Base-by-base conservation (phyloP, 2,329 filamentous ascomycete genomes). In the Purpureocillium lavendulum region DNA sequence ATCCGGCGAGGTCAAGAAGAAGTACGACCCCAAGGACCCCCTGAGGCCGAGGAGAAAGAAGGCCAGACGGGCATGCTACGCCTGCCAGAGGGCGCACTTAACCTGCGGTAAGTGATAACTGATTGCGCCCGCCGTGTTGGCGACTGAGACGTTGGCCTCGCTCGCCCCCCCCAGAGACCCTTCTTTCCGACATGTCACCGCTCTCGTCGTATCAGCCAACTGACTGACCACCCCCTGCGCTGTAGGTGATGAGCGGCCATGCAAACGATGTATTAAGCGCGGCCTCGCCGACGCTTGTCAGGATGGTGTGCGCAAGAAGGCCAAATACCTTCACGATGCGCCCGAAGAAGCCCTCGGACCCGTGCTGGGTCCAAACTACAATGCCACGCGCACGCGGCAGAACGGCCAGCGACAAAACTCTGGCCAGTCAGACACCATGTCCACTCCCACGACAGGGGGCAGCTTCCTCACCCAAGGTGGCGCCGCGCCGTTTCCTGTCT, bases 321-420 rank as follows among this genome's bases (percentile, higher is more conserved):
- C 92, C 38, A 98, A 98, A 62, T 98, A 98, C 61, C 84, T 98
- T 41, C 89, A 97, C 57, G 92, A 97, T 71, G 88, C 90, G 18
- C 89, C 90, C 29, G 80, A 87, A 38, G 88, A 94, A 59, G 88
- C 88, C 34, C 71, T 96, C 45, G 77, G 90, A 57, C 87, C 89
- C n/a, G 87, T 92, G 32, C 73, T 92, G 35, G 81, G 82, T 5
- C 78, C 81, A 24, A 80, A 73, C 45, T 83, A 78, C 53, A 86
- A 83, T 54, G 75, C 74, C 55, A 70, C 67, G 56, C 64, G 66
- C 4, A 63, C 65, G 49, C 57, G 66, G 31, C 55, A 64, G 16
- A 69, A 69, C 52, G 66, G 59, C 45, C 66, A 66, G 28, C 67
- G 70, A 13, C 69, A 74, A 37, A 60, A 63, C 39, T 69, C 69